These are phyloP conservation scores for Phytomonas sp. DNA, from an alignment of 208 protist genomes.

Conservation along the genomic window DNA sequence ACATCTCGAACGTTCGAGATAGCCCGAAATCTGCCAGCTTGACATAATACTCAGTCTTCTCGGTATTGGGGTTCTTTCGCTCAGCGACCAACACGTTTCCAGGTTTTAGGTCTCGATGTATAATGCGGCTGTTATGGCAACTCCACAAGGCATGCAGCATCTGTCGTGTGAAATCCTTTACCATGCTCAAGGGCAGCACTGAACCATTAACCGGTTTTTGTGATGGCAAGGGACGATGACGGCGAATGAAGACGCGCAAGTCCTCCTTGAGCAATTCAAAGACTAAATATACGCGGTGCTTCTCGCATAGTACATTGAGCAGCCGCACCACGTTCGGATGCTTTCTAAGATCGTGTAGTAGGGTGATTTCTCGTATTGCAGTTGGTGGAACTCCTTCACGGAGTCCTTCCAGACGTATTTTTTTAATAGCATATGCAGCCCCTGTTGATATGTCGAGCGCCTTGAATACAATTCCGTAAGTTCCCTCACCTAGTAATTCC, in stretches of 20 bases:
- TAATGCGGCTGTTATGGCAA: conserved; percentile 80
- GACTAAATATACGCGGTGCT: conserved; percentile 94
- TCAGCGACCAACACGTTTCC: conserved; percentile 66
- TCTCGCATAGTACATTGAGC: conserved; percentile 93
- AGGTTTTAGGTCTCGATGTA: conserved; percentile 88
- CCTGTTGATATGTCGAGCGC: conserved; percentile 55
- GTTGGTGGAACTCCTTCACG: conserved; percentile 88
- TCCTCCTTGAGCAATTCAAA: conserved; percentile 96
- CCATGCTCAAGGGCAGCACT: conserved; percentile 39
- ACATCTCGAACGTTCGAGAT: conserved; percentile 81
- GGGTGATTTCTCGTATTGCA: conserved; percentile 87
- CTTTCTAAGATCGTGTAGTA: conserved; percentile 84
- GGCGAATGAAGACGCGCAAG: conserved; percentile 83
- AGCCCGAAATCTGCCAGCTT: conserved; percentile 91
- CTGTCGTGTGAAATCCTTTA: conserved; percentile 74
- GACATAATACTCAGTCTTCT: conserved; percentile 30
- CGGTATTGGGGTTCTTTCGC: conserved; percentile 34
- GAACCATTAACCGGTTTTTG: conserved; percentile 31
- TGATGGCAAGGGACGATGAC: conserved; percentile 24
- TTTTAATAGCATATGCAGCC: conserved; percentile 71
- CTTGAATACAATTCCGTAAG: conserved; percentile 93
- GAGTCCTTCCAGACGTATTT: conserved; percentile 56
- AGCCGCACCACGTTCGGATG: conserved; percentile 90
- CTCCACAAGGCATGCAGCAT: conserved; percentile 77
- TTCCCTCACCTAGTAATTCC: conserved; percentile 92